Evolutionary conservation across 1,139 yeast genomes (phyloP).

Genomic region (Suhomyces atakaporum): DNA sequence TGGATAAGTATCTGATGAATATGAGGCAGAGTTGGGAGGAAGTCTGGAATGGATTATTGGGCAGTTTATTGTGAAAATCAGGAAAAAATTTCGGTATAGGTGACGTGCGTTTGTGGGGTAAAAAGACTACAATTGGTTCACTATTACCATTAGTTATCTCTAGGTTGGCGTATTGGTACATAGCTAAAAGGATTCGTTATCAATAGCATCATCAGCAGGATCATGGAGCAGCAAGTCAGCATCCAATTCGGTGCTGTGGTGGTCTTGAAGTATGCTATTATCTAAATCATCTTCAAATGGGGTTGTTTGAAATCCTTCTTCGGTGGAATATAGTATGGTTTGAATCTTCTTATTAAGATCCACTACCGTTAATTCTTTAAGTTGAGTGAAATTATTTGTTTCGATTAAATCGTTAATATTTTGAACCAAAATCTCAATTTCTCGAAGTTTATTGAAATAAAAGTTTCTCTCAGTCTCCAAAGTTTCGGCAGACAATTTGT

Average conservation of each 20-base stretch:
- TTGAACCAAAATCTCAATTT: conserved; percentile 79
- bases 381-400: conserved; percentile 31
- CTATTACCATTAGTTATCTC: not conserved
- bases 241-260: conserved; percentile 8
- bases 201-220: conserved; percentile 9
- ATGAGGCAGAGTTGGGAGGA: not conserved
- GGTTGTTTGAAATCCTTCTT: conserved; percentile 66
- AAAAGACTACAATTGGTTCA: too few species aligned
- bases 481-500: conserved; percentile 54
- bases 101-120: not conserved
- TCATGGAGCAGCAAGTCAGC: conserved; percentile 9
- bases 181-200: conserved; percentile 13
- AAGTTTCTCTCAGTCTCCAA: conserved; percentile 83
- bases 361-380: conserved; percentile 30
- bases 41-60: not conserved
- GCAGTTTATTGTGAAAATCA: too few species aligned
- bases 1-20: too few species aligned
- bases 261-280: conserved; percentile 2
- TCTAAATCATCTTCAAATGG: conserved; percentile 11
- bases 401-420: conserved; percentile 52
- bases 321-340: conserved; percentile 75
- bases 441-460: conserved; percentile 85
- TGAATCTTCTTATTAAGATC: conserved; percentile 64
- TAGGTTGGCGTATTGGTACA: conserved; percentile 1
- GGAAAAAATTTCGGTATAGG: not conserved